Evolutionary conservation across 495 filamentous ascomycete genomes (phyloP).

Genomic region (Penicillium desertorum): DNA sequence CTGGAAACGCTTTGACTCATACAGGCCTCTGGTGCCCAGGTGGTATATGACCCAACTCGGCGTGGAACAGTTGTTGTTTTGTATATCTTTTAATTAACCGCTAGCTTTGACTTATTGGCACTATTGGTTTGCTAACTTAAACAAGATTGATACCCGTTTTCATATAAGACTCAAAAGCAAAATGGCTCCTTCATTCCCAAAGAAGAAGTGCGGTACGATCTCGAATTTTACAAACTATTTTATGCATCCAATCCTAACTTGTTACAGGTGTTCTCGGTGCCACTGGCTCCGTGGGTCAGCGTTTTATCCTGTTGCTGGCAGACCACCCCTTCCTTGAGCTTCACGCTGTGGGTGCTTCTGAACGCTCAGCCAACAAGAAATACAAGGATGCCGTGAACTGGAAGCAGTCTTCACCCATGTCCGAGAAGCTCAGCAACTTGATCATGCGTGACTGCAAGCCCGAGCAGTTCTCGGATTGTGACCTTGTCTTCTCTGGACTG

Average conservation of each 20-base stretch:
- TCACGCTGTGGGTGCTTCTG: slow-evolving; percentile 75
- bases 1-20: slow-evolving; percentile 15
- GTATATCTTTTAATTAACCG: neutral
- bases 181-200: slow-evolving; percentile 39
- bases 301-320: slow-evolving; percentile 79
- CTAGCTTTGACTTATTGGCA: neutral
- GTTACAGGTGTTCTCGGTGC: slow-evolving; percentile 45
- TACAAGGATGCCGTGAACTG: slow-evolving; percentile 81
- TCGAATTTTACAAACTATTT: neutral
- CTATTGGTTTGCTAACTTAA: slow-evolving; percentile 12
- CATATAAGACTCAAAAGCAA: slow-evolving; percentile 18
- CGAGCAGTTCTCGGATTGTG: slow-evolving; percentile 74
- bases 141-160: slow-evolving; percentile 12
- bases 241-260: slow-evolving; percentile 16
- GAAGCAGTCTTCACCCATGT: slow-evolving; percentile 79
- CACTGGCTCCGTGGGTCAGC: slow-evolving; percentile 77
- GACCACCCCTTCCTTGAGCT: slow-evolving; percentile 75
- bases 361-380: slow-evolving; percentile 74
- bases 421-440: slow-evolving; percentile 62
- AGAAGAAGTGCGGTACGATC: slow-evolving; percentile 51
- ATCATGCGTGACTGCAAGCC: slow-evolving; percentile 74
- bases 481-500: slow-evolving; percentile 85
- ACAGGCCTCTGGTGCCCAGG: slow-evolving; percentile 2
- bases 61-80: neutral
- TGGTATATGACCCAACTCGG: neutral